Evolutionary conservation across 1,139 yeast species (phyloP), one percentile per base, ranked within the genome.

Genomic region (Magnusiomyces magnusii): DNA sequence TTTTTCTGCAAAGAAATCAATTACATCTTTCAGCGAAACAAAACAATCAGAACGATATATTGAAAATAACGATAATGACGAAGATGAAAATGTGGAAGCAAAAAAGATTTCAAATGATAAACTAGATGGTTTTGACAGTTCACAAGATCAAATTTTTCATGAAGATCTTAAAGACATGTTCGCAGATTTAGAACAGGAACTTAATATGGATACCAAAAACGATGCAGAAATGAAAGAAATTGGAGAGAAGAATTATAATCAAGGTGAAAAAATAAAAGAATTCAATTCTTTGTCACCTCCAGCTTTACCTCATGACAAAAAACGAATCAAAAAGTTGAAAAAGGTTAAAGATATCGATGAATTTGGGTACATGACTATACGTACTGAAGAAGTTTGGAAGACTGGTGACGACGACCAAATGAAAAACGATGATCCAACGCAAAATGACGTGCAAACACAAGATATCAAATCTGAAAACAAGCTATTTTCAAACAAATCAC

Each of bases 161-260:
- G 52, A 56, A 17, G 62, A 56, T 13, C 54, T 60, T 25, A 36
- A 54, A 19, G 55, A 57, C 27, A 57, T 60, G 58, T 60, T 60
- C 36, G 44, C 53, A 15, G 62, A 59, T 50, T 19, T 28, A 9
- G 51, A 44, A 31, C 36, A 31, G 36, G 36, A 31, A 31, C 13
- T 31, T 31, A 13, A 31, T 31, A 13, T 7, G 44, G 44, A 41
- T 9, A 19, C n/a, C 21, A 50, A 53, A 7, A 57, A 54, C 17
- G 55, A 53, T 49, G 50, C 27, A 25, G 47, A 56, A 28, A 47
- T 41, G 36, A 24, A 41, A 31, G 13, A 31, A 41, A 41, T 17
- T 54, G 31, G 47, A 39, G 23, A n/a, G 54, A 51, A n/a, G 27
- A 51, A 47, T 39, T 10, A 21, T 51, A 54, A 17, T 9, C 5